Conservation (phyloP, 1,139 yeast genomes). For the Geotrichum bryndzae region DNA sequence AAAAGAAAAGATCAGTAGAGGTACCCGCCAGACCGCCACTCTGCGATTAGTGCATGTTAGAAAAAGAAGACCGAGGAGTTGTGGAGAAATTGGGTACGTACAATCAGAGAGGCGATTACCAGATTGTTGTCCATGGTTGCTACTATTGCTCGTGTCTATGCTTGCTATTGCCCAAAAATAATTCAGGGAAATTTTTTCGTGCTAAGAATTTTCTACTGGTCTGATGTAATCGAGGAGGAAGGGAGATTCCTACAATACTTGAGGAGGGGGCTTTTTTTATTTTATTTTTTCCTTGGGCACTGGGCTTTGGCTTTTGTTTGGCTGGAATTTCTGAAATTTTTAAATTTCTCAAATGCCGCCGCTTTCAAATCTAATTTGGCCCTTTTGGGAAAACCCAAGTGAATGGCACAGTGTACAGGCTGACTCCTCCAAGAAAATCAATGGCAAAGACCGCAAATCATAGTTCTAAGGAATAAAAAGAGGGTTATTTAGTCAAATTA, state of each 20-base stretch:
- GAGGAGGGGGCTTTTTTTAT: neutral
- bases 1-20: constrained; percentile 86
- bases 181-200: neutral
- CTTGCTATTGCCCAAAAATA: neutral
- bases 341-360: neutral
- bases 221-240: neutral
- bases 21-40: constrained; percentile 97
- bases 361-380: neutral
- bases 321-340: neutral
- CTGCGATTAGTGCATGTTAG: constrained; percentile 30
- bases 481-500: too few relatives aligned
- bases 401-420: too few relatives aligned
- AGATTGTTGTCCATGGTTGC: constrained; percentile 24
- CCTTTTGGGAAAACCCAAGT: neutral
- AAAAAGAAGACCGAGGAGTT: neutral
- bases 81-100: constrained; percentile 21
- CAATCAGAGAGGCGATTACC: constrained; percentile 33
- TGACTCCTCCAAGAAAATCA: too few relatives aligned
- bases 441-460: too few relatives aligned
- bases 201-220: neutral
- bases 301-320: neutral
- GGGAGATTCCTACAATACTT: neutral
- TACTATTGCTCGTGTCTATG: neutral
- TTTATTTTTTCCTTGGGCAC: neutral
- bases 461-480: too few relatives aligned